Evolutionary conservation across 257 asterid species (phyloP).

Genomic region (Salvia splendens): DNA sequence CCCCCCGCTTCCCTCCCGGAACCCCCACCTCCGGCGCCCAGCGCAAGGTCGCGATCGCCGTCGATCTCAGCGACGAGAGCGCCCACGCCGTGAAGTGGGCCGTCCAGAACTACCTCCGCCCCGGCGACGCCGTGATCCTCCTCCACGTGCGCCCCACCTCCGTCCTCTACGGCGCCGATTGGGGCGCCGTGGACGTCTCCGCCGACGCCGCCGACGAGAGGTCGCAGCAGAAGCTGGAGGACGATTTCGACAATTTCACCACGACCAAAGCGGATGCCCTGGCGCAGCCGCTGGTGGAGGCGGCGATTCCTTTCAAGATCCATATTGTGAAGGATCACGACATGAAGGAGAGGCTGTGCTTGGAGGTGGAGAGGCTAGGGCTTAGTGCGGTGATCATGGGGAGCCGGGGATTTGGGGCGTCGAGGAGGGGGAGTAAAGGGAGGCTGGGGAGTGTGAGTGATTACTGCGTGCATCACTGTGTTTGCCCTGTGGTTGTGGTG

Average conservation of each 20-base stretch:
- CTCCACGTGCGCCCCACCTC: conserved; percentile 67
- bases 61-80: conserved; percentile 80
- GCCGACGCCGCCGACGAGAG: conserved; percentile 48
- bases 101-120: conserved; percentile 71
- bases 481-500: conserved; percentile 76
- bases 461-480: conserved; percentile 77
- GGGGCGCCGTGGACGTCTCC: conserved; percentile 63
- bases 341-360: conserved; percentile 80
- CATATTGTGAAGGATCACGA: conserved; percentile 85
- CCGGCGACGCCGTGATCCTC: conserved; percentile 76
- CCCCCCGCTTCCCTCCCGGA: conserved; percentile 60
- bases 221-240: conserved; percentile 67
- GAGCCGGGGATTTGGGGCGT: conserved; percentile 76
- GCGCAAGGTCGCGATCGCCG: conserved; percentile 69
- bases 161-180: conserved; percentile 67
- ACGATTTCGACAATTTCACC: conserved; percentile 67
- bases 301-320: conserved; percentile 61
- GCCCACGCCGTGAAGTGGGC: conserved; percentile 77
- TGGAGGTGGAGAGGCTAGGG: conserved; percentile 87
- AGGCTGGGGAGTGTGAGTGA: conserved; percentile 83
- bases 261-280: conserved; percentile 59
- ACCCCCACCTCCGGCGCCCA: conserved; percentile 58
- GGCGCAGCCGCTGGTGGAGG: conserved; percentile 72
- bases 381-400: conserved; percentile 81
- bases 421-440: conserved; percentile 58